Evolutionary conservation across 192 early-diverging fungal genomes (phyloP).

Genomic region (Coemansia sp.): DNA sequence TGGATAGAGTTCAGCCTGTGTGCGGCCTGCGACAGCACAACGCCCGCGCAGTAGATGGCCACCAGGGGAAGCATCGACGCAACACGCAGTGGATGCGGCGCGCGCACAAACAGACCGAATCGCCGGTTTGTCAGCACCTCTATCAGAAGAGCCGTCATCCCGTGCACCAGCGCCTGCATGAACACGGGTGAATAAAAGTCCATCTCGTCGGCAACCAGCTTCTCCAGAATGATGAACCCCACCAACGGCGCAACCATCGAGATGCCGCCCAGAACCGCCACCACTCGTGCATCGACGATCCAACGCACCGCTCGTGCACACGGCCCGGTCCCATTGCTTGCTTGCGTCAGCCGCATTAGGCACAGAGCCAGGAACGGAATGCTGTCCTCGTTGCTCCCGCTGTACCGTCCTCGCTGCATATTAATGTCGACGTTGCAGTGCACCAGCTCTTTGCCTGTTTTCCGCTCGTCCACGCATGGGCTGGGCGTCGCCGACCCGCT

Average conservation of each 20-base stretch:
- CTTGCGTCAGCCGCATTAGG: background rate
- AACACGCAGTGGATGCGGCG: conserved; percentile 13
- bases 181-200: conserved; percentile 24
- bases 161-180: conserved; percentile 26
- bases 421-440: no score
- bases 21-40: conserved; percentile 18
- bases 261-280: conserved; percentile 14
- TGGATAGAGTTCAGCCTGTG: conserved; percentile 19
- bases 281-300: conserved; percentile 17
- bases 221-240: conserved; percentile 16
- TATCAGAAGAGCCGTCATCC: conserved; percentile 6
- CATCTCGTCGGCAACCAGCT: conserved; percentile 25
- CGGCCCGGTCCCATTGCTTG: background rate
- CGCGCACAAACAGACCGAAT: conserved; percentile 21
- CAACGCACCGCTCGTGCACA: conserved; percentile 9
- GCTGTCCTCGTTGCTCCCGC: conserved; percentile 1
- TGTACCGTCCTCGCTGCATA: background rate
- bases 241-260: conserved; percentile 9
- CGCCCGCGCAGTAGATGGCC: conserved; percentile 12
- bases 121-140: conserved; percentile 18
- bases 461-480: background rate
- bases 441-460: background rate
- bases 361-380: conserved; percentile 23
- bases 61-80: conserved; percentile 24
- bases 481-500: conserved; percentile 9